Evolutionary conservation across 208 protist species (phyloP).

Genomic region (Vickermania spadyakhi): DNA sequence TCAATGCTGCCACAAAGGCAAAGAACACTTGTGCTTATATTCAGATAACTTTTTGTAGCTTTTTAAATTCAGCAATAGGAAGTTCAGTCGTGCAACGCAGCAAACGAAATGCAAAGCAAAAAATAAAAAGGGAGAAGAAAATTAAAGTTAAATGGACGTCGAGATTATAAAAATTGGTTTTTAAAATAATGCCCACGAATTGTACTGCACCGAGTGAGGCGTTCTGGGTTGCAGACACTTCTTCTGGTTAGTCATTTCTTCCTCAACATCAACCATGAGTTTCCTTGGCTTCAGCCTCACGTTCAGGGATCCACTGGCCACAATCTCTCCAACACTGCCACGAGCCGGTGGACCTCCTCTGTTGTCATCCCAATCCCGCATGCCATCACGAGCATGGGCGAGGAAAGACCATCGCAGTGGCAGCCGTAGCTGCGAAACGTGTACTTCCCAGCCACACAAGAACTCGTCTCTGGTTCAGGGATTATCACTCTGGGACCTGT

Average conservation of each 20-base stretch:
- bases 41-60: too few species aligned
- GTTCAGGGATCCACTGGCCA: slow-evolving; percentile 21
- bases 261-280: too few species aligned
- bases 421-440: slow-evolving; percentile 53
- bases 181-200: not conserved
- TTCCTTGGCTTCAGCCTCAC: not conserved
- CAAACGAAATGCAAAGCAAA: too few species aligned
- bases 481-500: slow-evolving; percentile 65
- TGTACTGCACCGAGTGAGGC: not conserved
- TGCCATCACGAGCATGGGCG: slow-evolving; percentile 53
- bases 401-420: slow-evolving; percentile 26
- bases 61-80: too few species aligned
- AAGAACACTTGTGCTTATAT: too few species aligned
- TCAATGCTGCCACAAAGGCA: too few species aligned
- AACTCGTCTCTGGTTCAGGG: slow-evolving; percentile 17
- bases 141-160: too few species aligned
- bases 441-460: slow-evolving; percentile 24
- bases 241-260: too few species aligned
- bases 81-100: too few species aligned
- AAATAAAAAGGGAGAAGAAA: too few species aligned
- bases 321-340: slow-evolving; percentile 26
- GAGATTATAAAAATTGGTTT: not conserved
- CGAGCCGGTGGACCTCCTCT: slow-evolving; percentile 25
- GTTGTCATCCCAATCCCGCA: slow-evolving; percentile 56
- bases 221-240: too few species aligned